These are phyloP conservation scores for Talaromyces borbonicus DNA, from an alignment of 495 filamentous ascomycete species.

Conservation along the genomic window DNA sequence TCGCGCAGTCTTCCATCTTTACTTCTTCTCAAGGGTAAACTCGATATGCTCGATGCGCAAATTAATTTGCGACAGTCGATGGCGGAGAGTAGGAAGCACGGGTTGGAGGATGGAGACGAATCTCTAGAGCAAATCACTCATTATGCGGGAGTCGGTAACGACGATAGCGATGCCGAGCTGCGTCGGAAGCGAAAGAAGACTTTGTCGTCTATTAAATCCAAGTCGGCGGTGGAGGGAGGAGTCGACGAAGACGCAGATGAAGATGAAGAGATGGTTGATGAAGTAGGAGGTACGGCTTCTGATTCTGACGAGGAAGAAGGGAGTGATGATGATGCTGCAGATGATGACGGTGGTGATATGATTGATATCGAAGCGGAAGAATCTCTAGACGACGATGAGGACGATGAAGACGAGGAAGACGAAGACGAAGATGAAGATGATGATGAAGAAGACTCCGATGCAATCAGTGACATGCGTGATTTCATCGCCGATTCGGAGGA, in stretches of 20 bases:
- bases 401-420: slow-evolving; percentile 33
- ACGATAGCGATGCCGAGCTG: slow-evolving; percentile 31
- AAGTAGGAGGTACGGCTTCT: slow-evolving; percentile 22
- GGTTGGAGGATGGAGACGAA: slow-evolving; percentile 59
- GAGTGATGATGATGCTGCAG: slow-evolving; percentile 30
- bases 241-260: slow-evolving; percentile 20
- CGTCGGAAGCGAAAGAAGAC: slow-evolving; percentile 22
- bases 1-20: slow-evolving; percentile 73
- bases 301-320: slow-evolving; percentile 32
- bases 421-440: slow-evolving; percentile 24
- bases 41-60: slow-evolving; percentile 85
- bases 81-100: slow-evolving; percentile 35
- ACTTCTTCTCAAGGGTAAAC: slow-evolving; percentile 80
- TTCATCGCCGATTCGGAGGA: slow-evolving; percentile 36
- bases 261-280: slow-evolving; percentile 39
- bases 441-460: slow-evolving; percentile 25
- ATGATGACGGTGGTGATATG: slow-evolving; percentile 29
- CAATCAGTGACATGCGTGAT: slow-evolving; percentile 32
- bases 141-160: slow-evolving; percentile 18
- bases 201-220: slow-evolving; percentile 8
- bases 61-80: slow-evolving; percentile 64
- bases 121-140: slow-evolving; percentile 47
- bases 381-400: slow-evolving; percentile 31
- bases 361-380: slow-evolving; percentile 40
- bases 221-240: slow-evolving; percentile 29